Evolutionary conservation across 768 basidiomycete species (phyloP).

Genomic region (Lactifluus subvellereus): DNA sequence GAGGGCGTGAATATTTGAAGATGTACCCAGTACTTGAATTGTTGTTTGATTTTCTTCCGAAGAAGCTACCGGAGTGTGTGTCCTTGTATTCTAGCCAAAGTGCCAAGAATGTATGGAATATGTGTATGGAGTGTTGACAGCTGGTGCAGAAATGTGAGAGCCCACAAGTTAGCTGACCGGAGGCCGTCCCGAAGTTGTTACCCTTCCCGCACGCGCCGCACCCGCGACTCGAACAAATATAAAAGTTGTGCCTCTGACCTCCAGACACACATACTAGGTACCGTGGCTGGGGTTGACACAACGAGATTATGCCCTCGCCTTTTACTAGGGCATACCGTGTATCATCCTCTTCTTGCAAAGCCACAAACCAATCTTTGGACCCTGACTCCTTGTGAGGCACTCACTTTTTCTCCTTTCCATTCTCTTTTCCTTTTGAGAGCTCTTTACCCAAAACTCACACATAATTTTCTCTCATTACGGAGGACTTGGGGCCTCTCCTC

Average conservation of each 20-base stretch:
- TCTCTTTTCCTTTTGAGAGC: too few species aligned
- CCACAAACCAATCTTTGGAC: conserved; percentile 22
- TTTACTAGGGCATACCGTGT: conserved; percentile 65
- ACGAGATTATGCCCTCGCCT: conserved; percentile 53
- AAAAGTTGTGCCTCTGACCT: conserved; percentile 1
- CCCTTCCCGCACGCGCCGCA: not conserved
- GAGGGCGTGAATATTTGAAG: not conserved
- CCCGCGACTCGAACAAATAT: conserved; percentile 15
- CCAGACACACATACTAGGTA: not conserved
- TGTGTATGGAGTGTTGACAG: too few species aligned
- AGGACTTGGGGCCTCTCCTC: not conserved
- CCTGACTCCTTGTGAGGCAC: conserved; percentile 22
- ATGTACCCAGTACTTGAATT: not conserved
- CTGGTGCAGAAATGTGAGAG: too few species aligned
- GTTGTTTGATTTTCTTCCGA: not conserved
- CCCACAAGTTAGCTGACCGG: too few species aligned
- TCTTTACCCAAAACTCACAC: not conserved
- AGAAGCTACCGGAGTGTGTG: not conserved
- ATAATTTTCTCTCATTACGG: not conserved
- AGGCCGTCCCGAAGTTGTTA: too few species aligned
- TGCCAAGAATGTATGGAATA: not conserved
- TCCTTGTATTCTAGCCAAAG: not conserved
- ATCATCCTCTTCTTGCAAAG: conserved; percentile 27
- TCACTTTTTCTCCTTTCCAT: not conserved
- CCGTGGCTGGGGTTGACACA: conserved; percentile 17